phyloP scores from a whole-genome alignment of 169 alveolate genomes.

The Plasmodium chabaudi region DNA sequence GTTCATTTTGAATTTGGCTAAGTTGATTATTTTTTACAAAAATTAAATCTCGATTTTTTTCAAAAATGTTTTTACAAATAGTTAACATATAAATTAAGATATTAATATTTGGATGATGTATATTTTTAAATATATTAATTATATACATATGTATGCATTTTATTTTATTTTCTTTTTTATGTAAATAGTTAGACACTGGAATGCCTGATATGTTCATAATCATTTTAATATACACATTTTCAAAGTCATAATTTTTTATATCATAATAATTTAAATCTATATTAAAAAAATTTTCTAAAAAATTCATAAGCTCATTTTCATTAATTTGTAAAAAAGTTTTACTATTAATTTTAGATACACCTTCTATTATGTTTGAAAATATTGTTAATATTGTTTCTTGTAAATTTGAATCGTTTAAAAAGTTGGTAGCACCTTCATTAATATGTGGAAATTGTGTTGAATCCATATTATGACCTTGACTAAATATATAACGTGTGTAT shows the following conservation, averaged over 20 bases:
- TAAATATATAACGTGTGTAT: neutral
- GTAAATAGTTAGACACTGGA: slow-evolving; percentile 52
- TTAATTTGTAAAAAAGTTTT: slow-evolving; percentile 55
- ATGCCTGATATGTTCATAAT: slow-evolving; percentile 25
- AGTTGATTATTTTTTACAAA: slow-evolving; percentile 24
- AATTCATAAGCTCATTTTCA: slow-evolving; percentile 37
- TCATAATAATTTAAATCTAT: slow-evolving; percentile 39
- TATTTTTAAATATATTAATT: slow-evolving; percentile 30
- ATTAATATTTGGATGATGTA: slow-evolving; percentile 45
- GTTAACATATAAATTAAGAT: slow-evolving; percentile 30
- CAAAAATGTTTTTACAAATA: slow-evolving; percentile 73
- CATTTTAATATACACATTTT: slow-evolving; percentile 28
- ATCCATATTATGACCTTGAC: neutral
- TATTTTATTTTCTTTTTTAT: slow-evolving; percentile 48
- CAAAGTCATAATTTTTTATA: slow-evolving; percentile 30
- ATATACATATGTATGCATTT: slow-evolving; percentile 40
- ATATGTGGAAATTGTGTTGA: too few species aligned
- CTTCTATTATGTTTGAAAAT: slow-evolving; percentile 48
- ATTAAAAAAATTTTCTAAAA: slow-evolving; percentile 36
- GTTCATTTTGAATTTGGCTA: slow-evolving; percentile 4
- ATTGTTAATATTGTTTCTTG: slow-evolving; percentile 20
- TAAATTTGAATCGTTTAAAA: neutral
- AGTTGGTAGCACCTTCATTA: neutral
- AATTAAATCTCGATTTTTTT: slow-evolving; percentile 32
- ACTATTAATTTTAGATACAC: slow-evolving; percentile 31